A percentile compares a stretch with the other conserved stretches of the same genome.
phyloP scores from a whole-genome alignment of 139 green algal genomes.

The Chlorella sorokiniana region DNA sequence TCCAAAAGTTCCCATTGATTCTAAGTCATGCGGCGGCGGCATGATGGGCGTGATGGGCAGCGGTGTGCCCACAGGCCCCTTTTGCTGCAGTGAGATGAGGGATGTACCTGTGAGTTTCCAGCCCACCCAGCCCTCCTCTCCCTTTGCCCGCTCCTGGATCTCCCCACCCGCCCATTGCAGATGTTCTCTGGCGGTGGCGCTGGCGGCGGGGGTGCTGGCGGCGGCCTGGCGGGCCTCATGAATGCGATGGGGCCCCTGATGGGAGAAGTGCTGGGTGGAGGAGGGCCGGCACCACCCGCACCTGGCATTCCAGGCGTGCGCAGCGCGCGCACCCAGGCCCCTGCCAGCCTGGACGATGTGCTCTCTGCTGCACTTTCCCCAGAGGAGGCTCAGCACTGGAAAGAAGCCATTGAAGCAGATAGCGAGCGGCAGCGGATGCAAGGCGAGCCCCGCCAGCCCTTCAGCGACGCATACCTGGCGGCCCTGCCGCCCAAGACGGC shows the following conservation, averaged over 20 bases:
- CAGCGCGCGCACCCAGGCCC: not conserved
- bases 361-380: conserved; percentile 3
- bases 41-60: conserved; percentile 29
- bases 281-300: not conserved
- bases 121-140: not conserved
- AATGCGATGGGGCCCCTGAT: conserved; percentile 25
- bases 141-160: not conserved
- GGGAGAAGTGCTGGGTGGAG: conserved; percentile 25
- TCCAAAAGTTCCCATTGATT: too few relatives aligned
- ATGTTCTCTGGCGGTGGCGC: conserved; percentile 20
- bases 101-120: not conserved
- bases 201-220: not conserved
- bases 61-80: not conserved
- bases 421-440: not conserved
- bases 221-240: conserved; percentile 27
- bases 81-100: not conserved
- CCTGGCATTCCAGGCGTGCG: not conserved
- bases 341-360: not conserved
- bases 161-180: not conserved
- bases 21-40: too few relatives aligned
- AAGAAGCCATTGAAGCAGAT: not conserved
- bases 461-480: conserved; percentile 29
- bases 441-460: not conserved
- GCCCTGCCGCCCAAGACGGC: conserved; percentile 15
- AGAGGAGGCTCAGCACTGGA: conserved; percentile 26